These are phyloP conservation scores for Plasmodium falciparum DNA, from an alignment of 169 alveolate species.

Conservation along the genomic window DNA sequence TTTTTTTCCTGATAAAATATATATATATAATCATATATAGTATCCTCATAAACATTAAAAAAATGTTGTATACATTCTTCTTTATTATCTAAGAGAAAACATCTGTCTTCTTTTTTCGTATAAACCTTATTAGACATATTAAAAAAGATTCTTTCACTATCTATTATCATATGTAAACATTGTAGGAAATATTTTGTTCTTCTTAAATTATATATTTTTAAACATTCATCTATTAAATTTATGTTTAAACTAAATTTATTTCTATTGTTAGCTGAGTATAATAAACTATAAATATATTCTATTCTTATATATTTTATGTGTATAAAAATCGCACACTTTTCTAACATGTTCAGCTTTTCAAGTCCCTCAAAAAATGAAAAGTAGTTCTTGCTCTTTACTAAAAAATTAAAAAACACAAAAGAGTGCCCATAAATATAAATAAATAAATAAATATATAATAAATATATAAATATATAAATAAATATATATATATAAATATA, in stretches of 20 bases:
- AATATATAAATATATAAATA: background rate
- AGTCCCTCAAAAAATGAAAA: slow-evolving; percentile 55
- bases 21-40: slow-evolving; percentile 43
- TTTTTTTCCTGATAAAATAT: slow-evolving; percentile 43
- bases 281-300: slow-evolving; percentile 25
- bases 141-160: slow-evolving; percentile 30
- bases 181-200: slow-evolving; percentile 30
- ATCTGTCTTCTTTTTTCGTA: background rate
- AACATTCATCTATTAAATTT: slow-evolving; percentile 34
- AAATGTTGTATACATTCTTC: slow-evolving; percentile 20
- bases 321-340: slow-evolving; percentile 21
- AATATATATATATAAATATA: background rate
- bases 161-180: slow-evolving; percentile 26
- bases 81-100: slow-evolving; percentile 46
- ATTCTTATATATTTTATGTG: slow-evolving; percentile 29
- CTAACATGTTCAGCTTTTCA: slow-evolving; percentile 29
- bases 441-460: no score
- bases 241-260: slow-evolving; percentile 22
- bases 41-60: slow-evolving; percentile 34
- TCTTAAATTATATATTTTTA: slow-evolving; percentile 20
- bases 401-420: background rate
- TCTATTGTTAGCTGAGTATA: slow-evolving; percentile 56
- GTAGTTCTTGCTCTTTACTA: slow-evolving; percentile 53
- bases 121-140: slow-evolving; percentile 29
- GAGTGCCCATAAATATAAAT: background rate